These are phyloP conservation scores for Oenanthe sinensis DNA, from an alignment of 129 eudicot genomes.

Conservation along the genomic window DNA sequence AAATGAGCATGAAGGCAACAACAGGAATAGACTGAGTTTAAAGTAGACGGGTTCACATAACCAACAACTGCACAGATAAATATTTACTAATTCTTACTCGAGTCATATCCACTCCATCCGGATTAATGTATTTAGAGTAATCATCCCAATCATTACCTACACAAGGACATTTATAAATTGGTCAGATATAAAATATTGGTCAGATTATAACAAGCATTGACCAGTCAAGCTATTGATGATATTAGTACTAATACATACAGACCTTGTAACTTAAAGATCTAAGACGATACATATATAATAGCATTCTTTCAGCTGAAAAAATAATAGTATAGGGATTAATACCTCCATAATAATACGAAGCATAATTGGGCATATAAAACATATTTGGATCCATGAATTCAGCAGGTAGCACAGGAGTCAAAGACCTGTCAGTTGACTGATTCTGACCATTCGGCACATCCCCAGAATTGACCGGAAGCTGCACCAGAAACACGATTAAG, in stretches of 20 bases:
- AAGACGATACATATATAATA: too few relatives aligned
- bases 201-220: not conserved
- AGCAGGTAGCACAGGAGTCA: slow-evolving; percentile 35
- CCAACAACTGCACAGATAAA: not conserved
- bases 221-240: not conserved
- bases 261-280: too few relatives aligned
- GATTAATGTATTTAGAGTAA: slow-evolving; percentile 40
- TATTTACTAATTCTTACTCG: slow-evolving; percentile 28
- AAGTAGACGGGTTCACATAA: not conserved
- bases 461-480: slow-evolving; percentile 28
- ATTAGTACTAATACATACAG: too few relatives aligned
- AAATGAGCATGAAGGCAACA: not conserved
- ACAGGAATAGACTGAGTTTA: not conserved
- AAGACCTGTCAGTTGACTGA: slow-evolving; percentile 39
- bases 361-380: slow-evolving; percentile 50
- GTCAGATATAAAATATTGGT: not conserved
- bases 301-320: too few relatives aligned
- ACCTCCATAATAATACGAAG: slow-evolving; percentile 52
- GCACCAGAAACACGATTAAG: not conserved
- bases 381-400: slow-evolving; percentile 50
- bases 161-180: not conserved
- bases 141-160: slow-evolving; percentile 63
- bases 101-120: slow-evolving; percentile 69
- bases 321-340: too few relatives aligned
- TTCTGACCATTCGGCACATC: slow-evolving; percentile 34